Base-by-base conservation (phyloP, 1,139 yeast species). In the Kazachstania sp. region DNA sequence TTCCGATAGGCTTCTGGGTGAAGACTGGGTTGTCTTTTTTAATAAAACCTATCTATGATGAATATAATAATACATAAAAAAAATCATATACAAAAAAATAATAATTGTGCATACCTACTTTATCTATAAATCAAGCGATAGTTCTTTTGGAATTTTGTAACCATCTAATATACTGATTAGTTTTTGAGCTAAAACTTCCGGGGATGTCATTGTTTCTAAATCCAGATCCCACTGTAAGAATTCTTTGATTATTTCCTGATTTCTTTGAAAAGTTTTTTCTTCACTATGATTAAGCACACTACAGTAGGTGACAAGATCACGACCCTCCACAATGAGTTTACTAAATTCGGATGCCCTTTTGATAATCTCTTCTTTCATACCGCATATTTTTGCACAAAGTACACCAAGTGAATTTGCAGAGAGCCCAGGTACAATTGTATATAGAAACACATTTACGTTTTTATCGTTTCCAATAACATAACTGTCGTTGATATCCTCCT, bases 331-430 rank as follows among this genome's bases (percentile, higher is more conserved):
- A 4, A 61, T 45, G 19, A 52, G 44, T 1, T 41, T 32, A 4
- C 55, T 51, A 4, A 69, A 52, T 26, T 55, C 52, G 15, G 54
- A 51, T 0, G 74, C 73, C 43, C 69, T 53, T 1, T 53, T 34
- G 2, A 69, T 56, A 6, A 71, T 64, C 3, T 45, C 35, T 0
- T 37, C 30, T 1, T 64, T 59, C 4, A 71, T 54, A 0, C 73
- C 74, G 56, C 71, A 66, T 4, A 58, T 49, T 34, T 57, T 57
- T 2, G 75, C 74, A 59, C 75, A 72, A 44, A 61, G 57, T 2
- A 71, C 59, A 0, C 75, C 75, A 54, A 65, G 66, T 7, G 75
- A 70, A 28, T 62, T 54, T 6, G 50, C 49, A 1, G 70, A 57
- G 0, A 70, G 44, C 0, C 75, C 75, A 9, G 54, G 51, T 30